These are phyloP conservation scores for Cystoderma amianthinum DNA, from an alignment of 768 basidiomycete species.

Conservation along the genomic window DNA sequence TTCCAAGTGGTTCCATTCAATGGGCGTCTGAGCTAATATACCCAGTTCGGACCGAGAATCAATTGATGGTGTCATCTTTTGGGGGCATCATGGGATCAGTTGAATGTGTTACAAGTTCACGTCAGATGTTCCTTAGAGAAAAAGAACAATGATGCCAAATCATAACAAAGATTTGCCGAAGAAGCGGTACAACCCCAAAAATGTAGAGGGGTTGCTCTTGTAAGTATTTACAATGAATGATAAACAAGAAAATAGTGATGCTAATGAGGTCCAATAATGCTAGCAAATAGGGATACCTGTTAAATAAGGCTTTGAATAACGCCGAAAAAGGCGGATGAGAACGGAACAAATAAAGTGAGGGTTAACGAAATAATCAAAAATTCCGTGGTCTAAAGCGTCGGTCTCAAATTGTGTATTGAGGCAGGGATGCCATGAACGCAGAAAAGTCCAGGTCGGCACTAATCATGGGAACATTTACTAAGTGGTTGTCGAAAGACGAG, in stretches of 20 bases:
- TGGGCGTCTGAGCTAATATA: too few relatives aligned
- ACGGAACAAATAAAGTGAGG: background rate
- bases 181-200: background rate
- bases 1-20: too few relatives aligned
- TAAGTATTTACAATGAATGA: background rate
- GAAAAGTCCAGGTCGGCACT: slow-evolving; percentile 23
- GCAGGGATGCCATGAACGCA: slow-evolving; percentile 25
- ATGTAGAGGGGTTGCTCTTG: background rate
- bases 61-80: background rate
- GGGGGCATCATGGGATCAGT: slow-evolving; percentile 1
- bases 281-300: background rate
- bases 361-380: slow-evolving; percentile 5
- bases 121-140: slow-evolving; percentile 3
- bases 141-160: slow-evolving; percentile 2
- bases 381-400: background rate
- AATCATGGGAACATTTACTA: slow-evolving; percentile 15
- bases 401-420: slow-evolving; percentile 18
- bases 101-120: too few relatives aligned
- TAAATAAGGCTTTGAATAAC: background rate
- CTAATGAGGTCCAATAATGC: background rate
- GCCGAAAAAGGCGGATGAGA: background rate
- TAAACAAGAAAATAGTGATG: background rate
- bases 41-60: slow-evolving; percentile 1
- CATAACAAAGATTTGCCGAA: too few relatives aligned
- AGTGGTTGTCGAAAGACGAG: slow-evolving; percentile 12